Percentiles rank a stretch among this genome's conserved stretches.
Evolutionary conservation across 257 asterid genomes (phyloP).

Genomic region (Lycium ferocissimum): DNA sequence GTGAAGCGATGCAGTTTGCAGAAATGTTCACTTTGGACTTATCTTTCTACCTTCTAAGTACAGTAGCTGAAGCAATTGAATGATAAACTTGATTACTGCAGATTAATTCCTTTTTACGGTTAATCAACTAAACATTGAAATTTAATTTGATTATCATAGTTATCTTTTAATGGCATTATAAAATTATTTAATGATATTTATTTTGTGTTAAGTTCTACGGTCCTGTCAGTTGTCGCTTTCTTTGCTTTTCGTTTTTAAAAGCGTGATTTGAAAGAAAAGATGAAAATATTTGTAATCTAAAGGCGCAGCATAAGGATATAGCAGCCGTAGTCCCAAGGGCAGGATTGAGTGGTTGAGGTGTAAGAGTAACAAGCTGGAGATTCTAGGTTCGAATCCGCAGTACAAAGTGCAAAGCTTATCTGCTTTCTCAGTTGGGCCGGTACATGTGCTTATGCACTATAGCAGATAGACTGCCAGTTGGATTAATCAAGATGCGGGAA

Average conservation of each 20-base stretch:
- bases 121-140: not conserved
- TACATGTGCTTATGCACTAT: not conserved
- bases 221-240: not conserved
- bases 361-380: not conserved
- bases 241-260: not conserved
- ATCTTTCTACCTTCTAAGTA: not conserved
- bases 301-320: not conserved
- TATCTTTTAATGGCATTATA: conserved; percentile 5
- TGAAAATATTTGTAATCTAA: conserved; percentile 1
- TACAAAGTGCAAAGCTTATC: not conserved
- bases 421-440: not conserved
- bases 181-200: not conserved
- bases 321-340: conserved; percentile 15
- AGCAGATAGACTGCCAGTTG: not conserved
- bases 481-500: not conserved
- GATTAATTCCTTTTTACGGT: not conserved
- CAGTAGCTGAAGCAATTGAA: not conserved
- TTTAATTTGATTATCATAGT: not conserved
- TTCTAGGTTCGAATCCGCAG: not conserved
- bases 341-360: conserved; percentile 14
- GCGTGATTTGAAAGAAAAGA: not conserved
- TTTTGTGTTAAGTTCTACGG: not conserved
- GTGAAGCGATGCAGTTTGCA: not conserved
- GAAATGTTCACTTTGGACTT: not conserved
- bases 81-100: not conserved